Base-by-base conservation (phyloP, 306 rosid genomes). In the Cicer bijugum region DNA sequence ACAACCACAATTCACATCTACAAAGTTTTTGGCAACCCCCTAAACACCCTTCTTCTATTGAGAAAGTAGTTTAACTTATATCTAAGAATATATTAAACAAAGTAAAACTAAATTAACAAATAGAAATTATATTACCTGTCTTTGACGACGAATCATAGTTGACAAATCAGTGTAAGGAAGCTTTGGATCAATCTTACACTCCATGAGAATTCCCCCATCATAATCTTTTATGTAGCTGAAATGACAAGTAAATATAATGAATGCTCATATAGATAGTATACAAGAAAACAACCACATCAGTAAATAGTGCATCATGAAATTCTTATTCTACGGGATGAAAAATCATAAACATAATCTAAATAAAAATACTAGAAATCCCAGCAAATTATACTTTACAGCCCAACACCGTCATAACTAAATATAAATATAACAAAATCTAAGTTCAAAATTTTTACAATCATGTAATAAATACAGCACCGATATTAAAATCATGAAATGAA, bases 121-220 rank as follows among this genome's bases (percentile, higher is more conserved):
- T 4, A 61, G 52, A 71, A 39, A 44, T 67, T 16, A 74, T 11
- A 75, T 79, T 84, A 90, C 99, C 96, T 84, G 92, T 72, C 99
- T 87, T 84, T 94, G 99, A 56, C 90, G 90, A 63, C 93, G 95
- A 81, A 94, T 84, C 99, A 94, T 94, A 68, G 96, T 84, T 72
- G 97, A 91, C 72, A 94, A 80, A 81, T 94, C 99, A 35, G 90
- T 91, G 83, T 91, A 91, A 12, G 97, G 95, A 57, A 94, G 95
- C 82, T 89, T 94, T 55, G 87, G 99, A 84, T 94, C 97, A 69
- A 94, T 91, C 88, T 82, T 94, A 89, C 96, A 94, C 82, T 94
- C 99, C 99, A 94, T 91, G 53, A 94, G 93, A 68, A 91, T 87
- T 60, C 95, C 99, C 69, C 99, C 99, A 78, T 94, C 99, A 55